Evolutionary conservation across 768 basidiomycete species (phyloP), one percentile per base, ranked within the genome.

Genomic region (Hericium alpestre): DNA sequence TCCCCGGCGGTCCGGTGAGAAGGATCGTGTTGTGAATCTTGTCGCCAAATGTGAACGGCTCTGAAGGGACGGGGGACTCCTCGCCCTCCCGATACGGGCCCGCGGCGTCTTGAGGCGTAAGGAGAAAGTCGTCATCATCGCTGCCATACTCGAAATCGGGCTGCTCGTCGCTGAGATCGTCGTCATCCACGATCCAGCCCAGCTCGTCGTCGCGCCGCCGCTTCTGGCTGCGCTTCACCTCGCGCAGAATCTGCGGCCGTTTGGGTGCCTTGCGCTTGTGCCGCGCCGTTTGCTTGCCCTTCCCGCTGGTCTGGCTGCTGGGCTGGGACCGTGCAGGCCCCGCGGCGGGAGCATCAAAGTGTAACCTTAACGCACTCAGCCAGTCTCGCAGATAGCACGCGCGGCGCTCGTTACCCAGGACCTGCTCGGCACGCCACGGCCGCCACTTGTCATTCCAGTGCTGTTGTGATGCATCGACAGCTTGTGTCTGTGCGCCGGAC

Each of bases 11-110:
- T 0, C 96, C 96, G 46, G 74, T 67, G 41, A 99, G 78, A 13
- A 99, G 73, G 51, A 98, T 87, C 0, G 92, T 87, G 68, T 97
- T 98, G 51, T 86, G 84, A 38, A 98, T 75, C 51, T 76, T 70
- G 43, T 74, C 72, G 43, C 66, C 62, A 63, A 81, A 76, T 50
- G 64, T 62, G 1, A 65, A 53, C 9, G 64, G 55, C 37, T 10
- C 23, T 2, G 55, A 16, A 22, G 54, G 41, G 39, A 51, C 48
- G 18, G 57, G 58, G 12, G 20, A 23, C 22, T 59, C 43, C 32
- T 32, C 32, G 32, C 32, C 32, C 4, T 32, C 32, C 32, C 32
- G 32, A 32, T 9, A 7, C 32, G 32, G 32, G 9, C 32, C 32
- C 43, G 43, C 15, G 43, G n/a, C 37, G 23, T 25, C 46, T 27